Evolutionary conservation across 2,329 filamentous ascomycete genomes (phyloP).

Genomic region (Didymosphaeria variabile): DNA sequence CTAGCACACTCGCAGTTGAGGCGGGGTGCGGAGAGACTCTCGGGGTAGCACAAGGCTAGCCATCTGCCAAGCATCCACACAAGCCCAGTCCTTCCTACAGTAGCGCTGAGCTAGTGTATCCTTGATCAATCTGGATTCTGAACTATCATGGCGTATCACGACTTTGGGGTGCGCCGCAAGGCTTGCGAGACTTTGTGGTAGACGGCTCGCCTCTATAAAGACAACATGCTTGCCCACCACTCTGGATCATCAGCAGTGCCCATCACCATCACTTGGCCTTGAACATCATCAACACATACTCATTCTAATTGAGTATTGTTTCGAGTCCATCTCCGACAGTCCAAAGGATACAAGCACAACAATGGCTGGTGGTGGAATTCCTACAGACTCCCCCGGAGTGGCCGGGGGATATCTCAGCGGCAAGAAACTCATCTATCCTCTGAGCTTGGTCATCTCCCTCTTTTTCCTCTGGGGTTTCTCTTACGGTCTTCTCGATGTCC

Average conservation of each 20-base stretch:
- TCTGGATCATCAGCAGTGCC: neutral
- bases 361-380: conserved; percentile 16
- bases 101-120: conserved; percentile 2
- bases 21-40: conserved; percentile 15
- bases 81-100: neutral
- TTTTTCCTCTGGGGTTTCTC: conserved; percentile 90
- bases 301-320: neutral
- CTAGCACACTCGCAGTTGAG: neutral
- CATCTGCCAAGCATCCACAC: conserved; percentile 6
- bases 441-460: conserved; percentile 69
- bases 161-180: conserved; percentile 2
- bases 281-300: neutral
- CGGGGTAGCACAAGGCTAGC: conserved; percentile 2
- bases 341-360: conserved; percentile 1
- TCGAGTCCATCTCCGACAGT: neutral
- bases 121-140: conserved; percentile 2
- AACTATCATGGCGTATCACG: conserved; percentile 5
- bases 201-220: neutral
- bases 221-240: neutral
- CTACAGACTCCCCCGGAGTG: conserved; percentile 8
- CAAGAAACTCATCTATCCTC: conserved; percentile 15
- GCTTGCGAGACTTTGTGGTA: neutral
- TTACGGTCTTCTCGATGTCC: conserved; percentile 80
- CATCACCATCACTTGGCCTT: neutral
- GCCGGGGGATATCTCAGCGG: conserved; percentile 15